These are phyloP conservation scores for Phytophthora megakarya DNA, from an alignment of 352 stramenopile genomes.

Conservation along the genomic window DNA sequence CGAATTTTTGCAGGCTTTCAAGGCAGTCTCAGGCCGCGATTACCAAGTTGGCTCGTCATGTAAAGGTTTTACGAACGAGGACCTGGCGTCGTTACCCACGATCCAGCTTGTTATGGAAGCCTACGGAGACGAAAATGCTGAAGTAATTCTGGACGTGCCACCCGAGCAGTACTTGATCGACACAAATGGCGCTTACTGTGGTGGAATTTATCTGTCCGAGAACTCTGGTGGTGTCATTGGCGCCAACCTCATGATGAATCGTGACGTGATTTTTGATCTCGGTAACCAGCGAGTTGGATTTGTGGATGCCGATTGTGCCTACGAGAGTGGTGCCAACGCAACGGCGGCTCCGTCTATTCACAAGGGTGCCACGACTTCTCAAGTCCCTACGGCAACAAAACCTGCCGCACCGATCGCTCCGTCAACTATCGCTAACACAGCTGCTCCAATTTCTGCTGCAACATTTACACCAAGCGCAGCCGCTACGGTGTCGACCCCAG, in stretches of 20 bases:
- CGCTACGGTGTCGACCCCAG: conserved; percentile 1
- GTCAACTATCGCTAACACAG: conserved; percentile 6
- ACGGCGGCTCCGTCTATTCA: conserved; percentile 13
- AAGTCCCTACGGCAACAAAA: conserved; percentile 12
- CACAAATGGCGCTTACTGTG: conserved; percentile 59
- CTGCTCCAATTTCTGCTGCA: conserved; percentile 3
- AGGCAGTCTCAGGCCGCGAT: conserved; percentile 49
- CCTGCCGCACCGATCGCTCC: conserved; percentile 12
- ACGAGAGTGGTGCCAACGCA: conserved; percentile 16
- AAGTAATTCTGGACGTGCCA: conserved; percentile 65
- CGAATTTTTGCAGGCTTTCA: conserved; percentile 64
- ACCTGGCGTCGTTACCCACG: conserved; percentile 59
- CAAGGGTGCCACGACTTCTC: conserved; percentile 11
- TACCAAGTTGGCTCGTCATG: conserved; percentile 53
- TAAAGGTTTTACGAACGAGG: conserved; percentile 55
- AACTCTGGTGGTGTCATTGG: conserved; percentile 77
- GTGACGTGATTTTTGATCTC: conserved; percentile 83
- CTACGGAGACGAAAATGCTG: conserved; percentile 57
- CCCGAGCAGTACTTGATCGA: conserved; percentile 68
- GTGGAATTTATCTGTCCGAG: conserved; percentile 72
- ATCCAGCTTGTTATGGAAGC: conserved; percentile 75
- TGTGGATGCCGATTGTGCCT: conserved; percentile 67
- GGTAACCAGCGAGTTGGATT: conserved; percentile 79
- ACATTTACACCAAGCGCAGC: conserved; percentile 15
- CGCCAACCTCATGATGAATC: conserved; percentile 83